Base-by-base conservation (phyloP, 345 rosid species). In the Durio zibethinus region DNA sequence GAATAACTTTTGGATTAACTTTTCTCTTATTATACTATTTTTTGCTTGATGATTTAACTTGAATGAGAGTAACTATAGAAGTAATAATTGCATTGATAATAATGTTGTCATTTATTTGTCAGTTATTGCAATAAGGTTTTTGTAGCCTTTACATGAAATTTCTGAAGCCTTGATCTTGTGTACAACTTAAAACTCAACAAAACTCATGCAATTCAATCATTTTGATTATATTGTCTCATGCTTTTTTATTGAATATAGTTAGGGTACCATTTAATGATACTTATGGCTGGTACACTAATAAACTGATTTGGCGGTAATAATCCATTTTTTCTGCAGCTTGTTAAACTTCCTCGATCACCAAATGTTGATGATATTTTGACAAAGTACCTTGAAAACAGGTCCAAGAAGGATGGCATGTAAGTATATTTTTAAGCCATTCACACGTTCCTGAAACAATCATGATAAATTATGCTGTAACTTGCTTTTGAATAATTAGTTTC, bases 291-390 rank as follows among this genome's bases (percentile, higher is more conserved):
- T 70, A 56, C 18, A 21, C 10, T 78, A 54, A 31, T 42, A 74
- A 42, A 21, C 67, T 82, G 66, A 72, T 67, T 66, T 43, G 72
- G 35, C 43, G 65, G 71, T 12, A 27, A 20, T 50, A 59, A 73
- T 15, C 56, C 43, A 80, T 60, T 66, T 75, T 27, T 50, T 72
- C 64, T 83, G 85, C 89, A 96, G 99, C 90, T 93, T 83, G 87
- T 96, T 81, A 94, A 90, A 85, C 97, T 96, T 86, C 99, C 99
- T 4, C 90, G 98, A 10, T 86, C 92, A 9, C 97, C 98, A n/a
- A 96, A 61, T 79, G 92, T 96, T 38, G 99, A 96, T 85, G 97
- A 94, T 66, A 88, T 96, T 78, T 83, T 96, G 84, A 77, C 94
- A 5, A 93, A 89, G 80, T 93, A 91, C 86, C 92, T 92, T 23